These are phyloP conservation scores for Firmiana major DNA, from an alignment of 345 rosid genomes.

Conservation along the genomic window DNA sequence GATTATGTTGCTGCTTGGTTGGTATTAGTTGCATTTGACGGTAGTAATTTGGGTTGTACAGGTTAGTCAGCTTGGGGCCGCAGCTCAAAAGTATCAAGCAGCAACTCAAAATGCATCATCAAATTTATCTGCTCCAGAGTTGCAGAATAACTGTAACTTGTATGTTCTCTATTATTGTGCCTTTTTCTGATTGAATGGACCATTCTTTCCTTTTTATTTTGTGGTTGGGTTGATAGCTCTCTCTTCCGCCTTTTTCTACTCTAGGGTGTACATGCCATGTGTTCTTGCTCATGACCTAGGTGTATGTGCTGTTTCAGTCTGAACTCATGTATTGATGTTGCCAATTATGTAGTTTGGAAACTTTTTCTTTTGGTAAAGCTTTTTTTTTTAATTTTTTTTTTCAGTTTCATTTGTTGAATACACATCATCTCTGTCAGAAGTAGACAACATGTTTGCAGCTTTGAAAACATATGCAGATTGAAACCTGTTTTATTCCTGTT, in stretches of 20 bases:
- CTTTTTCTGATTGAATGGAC: not conserved
- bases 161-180: constrained; percentile 30
- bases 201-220: not conserved
- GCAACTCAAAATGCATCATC: constrained; percentile 81
- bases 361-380: too few species aligned
- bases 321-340: not conserved
- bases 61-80: constrained; percentile 89
- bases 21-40: not conserved
- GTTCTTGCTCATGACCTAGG: not conserved
- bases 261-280: not conserved
- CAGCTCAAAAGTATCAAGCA: constrained; percentile 89
- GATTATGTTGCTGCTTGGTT: not conserved
- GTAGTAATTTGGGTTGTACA: constrained; percentile 26
- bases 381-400: too few species aligned
- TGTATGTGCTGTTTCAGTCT: not conserved
- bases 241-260: not conserved
- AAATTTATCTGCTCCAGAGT: constrained; percentile 68
- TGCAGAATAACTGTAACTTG: constrained; percentile 88
- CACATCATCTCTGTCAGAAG: not conserved
- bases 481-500: not conserved
- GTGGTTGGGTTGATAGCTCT: not conserved
- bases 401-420: too few species aligned
- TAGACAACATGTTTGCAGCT: not conserved
- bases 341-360: not conserved
- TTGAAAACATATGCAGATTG: not conserved